A percentile compares a stretch with the other conserved stretches of the same genome.
These are phyloP conservation scores for Populus nigra DNA, from an alignment of 345 rosid species.

Conservation along the genomic window DNA sequence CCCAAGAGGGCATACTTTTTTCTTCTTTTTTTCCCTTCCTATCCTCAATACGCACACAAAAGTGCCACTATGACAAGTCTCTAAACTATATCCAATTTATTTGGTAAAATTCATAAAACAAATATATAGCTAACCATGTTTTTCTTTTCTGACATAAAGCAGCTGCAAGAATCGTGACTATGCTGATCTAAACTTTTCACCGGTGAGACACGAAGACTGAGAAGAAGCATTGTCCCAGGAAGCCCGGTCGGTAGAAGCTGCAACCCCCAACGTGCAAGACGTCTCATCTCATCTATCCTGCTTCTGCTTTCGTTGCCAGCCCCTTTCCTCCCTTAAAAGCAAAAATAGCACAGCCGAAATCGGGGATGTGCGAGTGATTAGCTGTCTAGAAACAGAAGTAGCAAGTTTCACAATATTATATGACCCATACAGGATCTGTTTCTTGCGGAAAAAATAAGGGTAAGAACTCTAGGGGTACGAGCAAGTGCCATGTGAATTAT, in stretches of 20 bases:
- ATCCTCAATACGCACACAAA: too few species aligned
- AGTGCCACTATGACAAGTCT: too few species aligned
- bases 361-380: too few species aligned
- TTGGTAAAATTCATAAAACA: too few species aligned
- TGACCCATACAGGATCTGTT: background rate
- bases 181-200: background rate
- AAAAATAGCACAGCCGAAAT: background rate
- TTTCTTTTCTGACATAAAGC: too few species aligned
- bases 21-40: too few species aligned
- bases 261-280: slow-evolving; percentile 25
- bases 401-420: too few species aligned
- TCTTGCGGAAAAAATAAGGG: background rate
- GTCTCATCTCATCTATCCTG: background rate
- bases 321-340: slow-evolving; percentile 15
- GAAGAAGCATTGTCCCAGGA: slow-evolving; percentile 12
- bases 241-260: slow-evolving; percentile 11
- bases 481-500: slow-evolving; percentile 36
- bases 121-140: too few species aligned
- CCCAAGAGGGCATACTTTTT: too few species aligned
- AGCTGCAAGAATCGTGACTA: too few species aligned
- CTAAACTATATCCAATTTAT: too few species aligned
- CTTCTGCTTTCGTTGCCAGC: slow-evolving; percentile 18
- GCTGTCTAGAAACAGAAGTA: too few species aligned
- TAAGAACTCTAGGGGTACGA: slow-evolving; percentile 17
- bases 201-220: slow-evolving; percentile 19